Conservation (phyloP, 1,139 yeast genomes). For the Sugiyamaella xylanicola region DNA sequence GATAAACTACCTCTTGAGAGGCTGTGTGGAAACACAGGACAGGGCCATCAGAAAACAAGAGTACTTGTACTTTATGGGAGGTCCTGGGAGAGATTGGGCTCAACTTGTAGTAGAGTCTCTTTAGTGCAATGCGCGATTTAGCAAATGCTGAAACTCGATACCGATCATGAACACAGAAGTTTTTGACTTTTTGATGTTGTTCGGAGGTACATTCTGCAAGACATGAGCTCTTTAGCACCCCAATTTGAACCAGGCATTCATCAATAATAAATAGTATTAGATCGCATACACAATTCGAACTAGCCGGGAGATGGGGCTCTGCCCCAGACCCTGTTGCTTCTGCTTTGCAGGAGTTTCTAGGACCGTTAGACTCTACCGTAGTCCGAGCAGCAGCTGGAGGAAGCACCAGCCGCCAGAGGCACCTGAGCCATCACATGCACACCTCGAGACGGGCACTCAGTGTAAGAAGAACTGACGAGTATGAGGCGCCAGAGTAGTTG, state of each 20-base stretch:
- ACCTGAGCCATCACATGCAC: too few species aligned
- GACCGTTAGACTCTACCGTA: too few species aligned
- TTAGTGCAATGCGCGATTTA: constrained; percentile 39
- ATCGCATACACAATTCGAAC: constrained; percentile 45
- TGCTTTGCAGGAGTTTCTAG: too few species aligned
- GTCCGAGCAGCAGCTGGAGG: too few species aligned
- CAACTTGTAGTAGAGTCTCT: constrained; percentile 26
- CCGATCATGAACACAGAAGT: constrained; percentile 35
- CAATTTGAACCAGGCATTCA: background rate
- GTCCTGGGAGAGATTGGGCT: constrained; percentile 36
- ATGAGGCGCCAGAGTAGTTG: constrained; percentile 62
- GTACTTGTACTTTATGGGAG: constrained; percentile 31
- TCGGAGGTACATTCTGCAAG: background rate
- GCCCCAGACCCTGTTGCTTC: too few species aligned
- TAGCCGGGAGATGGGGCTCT: too few species aligned
- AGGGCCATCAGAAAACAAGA: constrained; percentile 35
- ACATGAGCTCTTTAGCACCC: background rate
- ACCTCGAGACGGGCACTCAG: constrained; percentile 57
- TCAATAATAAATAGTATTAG: constrained; percentile 3
- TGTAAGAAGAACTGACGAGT: constrained; percentile 57
- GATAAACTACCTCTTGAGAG: constrained; percentile 30
- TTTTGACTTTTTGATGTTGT: constrained; percentile 7
- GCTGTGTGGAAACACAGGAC: constrained; percentile 36
- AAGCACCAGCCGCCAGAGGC: too few species aligned
- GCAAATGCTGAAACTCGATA: constrained; percentile 35